Conservation (phyloP, 2,329 filamentous ascomycete genomes). For the Penicillium glabrum region DNA sequence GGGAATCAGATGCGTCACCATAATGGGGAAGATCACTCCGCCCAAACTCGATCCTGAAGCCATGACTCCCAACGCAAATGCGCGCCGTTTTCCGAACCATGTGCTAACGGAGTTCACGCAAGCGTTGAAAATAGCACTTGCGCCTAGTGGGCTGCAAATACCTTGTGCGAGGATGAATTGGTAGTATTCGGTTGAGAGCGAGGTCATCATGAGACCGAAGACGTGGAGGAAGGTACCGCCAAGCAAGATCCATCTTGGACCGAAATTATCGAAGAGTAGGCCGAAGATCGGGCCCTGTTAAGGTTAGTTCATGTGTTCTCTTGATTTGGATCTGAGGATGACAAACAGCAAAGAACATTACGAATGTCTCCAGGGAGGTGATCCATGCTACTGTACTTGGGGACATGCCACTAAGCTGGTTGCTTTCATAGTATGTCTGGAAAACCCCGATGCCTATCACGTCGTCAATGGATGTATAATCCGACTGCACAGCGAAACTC, state of each 20-base stretch:
- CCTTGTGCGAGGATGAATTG: constrained; percentile 58
- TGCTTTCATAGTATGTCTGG: constrained; percentile 58
- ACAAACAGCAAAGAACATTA: constrained; percentile 27
- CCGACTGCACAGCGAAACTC: constrained; percentile 12
- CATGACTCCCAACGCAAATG: constrained; percentile 55
- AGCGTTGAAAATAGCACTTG: constrained; percentile 52
- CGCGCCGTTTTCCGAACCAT: constrained; percentile 56
- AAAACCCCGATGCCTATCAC: constrained; percentile 28
- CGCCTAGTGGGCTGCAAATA: constrained; percentile 53
- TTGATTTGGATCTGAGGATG: neutral
- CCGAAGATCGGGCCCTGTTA: constrained; percentile 60
- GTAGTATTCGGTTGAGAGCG: constrained; percentile 55
- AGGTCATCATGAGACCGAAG: constrained; percentile 61
- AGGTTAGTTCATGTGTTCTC: neutral
- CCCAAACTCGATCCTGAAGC: constrained; percentile 57
- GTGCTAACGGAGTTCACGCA: constrained; percentile 38
- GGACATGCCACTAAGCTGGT: constrained; percentile 51
- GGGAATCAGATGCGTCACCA: constrained; percentile 57
- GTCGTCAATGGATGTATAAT: neutral
- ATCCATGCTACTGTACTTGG: constrained; percentile 63
- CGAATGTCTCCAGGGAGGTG: constrained; percentile 46
- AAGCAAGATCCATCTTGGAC: constrained; percentile 56
- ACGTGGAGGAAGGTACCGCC: constrained; percentile 55
- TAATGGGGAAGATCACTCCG: constrained; percentile 63
- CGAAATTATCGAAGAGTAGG: constrained; percentile 62